Percentiles rank a stretch among this genome's conserved stretches.
Conservation (phyloP, 768 basidiomycete species). For the Tulasnella sp. region DNA sequence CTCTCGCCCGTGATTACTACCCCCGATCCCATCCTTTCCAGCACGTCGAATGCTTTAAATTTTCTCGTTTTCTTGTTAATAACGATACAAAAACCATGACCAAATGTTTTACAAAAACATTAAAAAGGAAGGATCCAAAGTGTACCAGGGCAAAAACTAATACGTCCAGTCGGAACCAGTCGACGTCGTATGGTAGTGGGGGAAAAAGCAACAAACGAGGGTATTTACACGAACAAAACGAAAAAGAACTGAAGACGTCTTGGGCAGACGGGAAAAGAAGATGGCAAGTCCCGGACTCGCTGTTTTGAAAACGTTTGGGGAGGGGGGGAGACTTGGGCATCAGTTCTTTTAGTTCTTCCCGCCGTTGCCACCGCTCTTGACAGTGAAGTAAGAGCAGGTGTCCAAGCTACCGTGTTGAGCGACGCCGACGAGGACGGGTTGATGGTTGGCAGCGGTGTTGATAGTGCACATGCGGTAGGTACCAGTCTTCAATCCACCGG, state of each 20-base stretch:
- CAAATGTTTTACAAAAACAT: constrained; percentile 9
- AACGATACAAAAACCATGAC: not conserved
- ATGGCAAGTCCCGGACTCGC: constrained; percentile 1
- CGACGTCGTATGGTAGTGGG: not conserved
- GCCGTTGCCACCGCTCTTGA: constrained; percentile 62
- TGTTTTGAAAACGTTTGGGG: not conserved
- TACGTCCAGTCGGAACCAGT: constrained; percentile 10
- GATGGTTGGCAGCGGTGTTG: constrained; percentile 56
- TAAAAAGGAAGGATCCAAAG: not conserved
- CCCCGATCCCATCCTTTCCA: not conserved
- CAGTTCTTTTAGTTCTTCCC: constrained; percentile 58
- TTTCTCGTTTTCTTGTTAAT: not conserved
- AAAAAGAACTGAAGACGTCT: not conserved
- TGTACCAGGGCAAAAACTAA: not conserved
- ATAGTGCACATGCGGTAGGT: constrained; percentile 58
- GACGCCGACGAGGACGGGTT: constrained; percentile 36
- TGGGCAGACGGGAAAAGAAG: not conserved
- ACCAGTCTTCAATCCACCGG: constrained; percentile 54
- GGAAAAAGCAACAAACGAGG: not conserved
- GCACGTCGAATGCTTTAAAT: not conserved
- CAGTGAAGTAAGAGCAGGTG: constrained; percentile 15
- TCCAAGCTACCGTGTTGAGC: constrained; percentile 22
- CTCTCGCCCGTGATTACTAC: not conserved
- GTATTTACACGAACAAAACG: not conserved
- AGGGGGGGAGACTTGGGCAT: not conserved